Percentiles rank a stretch among this genome's conserved stretches.
These are phyloP conservation scores for Pythium scleroteichum DNA, from an alignment of 352 stramenopile species.

Conservation along the genomic window DNA sequence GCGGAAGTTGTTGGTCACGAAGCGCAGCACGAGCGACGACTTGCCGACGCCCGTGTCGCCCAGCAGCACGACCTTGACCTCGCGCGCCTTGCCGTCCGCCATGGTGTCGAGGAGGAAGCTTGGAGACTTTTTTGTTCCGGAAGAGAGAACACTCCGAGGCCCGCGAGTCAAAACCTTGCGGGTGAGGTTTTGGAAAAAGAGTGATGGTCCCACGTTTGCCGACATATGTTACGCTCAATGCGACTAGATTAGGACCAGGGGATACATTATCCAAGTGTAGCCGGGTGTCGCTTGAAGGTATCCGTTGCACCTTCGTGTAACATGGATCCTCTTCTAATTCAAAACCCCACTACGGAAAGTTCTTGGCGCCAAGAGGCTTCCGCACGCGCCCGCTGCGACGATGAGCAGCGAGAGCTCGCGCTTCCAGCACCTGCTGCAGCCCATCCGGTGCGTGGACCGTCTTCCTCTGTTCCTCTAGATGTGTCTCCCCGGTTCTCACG, in stretches of 20 bases:
- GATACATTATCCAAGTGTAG: no score
- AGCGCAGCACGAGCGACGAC: slow-evolving; percentile 94
- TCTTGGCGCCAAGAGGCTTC: slow-evolving; percentile 14
- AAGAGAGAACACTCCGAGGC: slow-evolving; percentile 1
- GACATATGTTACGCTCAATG: no score
- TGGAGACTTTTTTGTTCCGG: slow-evolving; percentile 9
- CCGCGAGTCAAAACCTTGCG: slow-evolving; percentile 11
- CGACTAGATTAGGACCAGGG: no score
- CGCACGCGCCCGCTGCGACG: not conserved
- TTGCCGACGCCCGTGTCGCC: slow-evolving; percentile 96
- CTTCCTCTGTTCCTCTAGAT: not conserved
- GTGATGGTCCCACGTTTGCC: no score
- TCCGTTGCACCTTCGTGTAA: slow-evolving; percentile 6
- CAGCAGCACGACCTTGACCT: slow-evolving; percentile 91
- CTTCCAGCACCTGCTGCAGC: slow-evolving; percentile 85
- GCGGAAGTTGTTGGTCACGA: slow-evolving; percentile 97
- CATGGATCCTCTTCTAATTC: slow-evolving; percentile 3
- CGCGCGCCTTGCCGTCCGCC: slow-evolving; percentile 77
- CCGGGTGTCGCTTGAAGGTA: no score
- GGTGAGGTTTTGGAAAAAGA: slow-evolving; percentile 8
- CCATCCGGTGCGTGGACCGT: slow-evolving; percentile 60
- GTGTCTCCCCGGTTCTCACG: slow-evolving; percentile 1
- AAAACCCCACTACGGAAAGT: no score
- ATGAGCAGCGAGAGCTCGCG: slow-evolving; percentile 51
- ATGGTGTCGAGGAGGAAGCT: slow-evolving; percentile 27